Conservation (phyloP, 495 filamentous ascomycete species). For the Saxispiralis lemnorum region DNA sequence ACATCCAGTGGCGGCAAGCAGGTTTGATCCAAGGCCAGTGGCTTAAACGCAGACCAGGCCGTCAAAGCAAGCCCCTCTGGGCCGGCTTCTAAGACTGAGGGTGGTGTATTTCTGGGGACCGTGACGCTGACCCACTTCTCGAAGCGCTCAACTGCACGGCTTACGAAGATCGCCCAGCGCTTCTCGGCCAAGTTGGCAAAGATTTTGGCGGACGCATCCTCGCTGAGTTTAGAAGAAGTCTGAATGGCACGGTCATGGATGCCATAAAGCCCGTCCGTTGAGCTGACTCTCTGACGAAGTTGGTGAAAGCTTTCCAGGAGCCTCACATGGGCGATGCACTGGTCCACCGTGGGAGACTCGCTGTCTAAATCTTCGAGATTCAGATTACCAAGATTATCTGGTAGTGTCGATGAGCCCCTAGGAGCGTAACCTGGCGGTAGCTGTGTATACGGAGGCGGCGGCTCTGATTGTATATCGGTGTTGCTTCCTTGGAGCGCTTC, state of each 20-base stretch:
- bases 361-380: not conserved
- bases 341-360: constrained; percentile 18
- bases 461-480: too few species aligned
- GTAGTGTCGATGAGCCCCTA: too few species aligned
- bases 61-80: too few species aligned
- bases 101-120: not conserved
- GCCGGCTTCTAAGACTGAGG: too few species aligned
- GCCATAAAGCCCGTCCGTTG: constrained; percentile 46
- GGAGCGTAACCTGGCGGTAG: too few species aligned
- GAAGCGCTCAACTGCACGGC: constrained; percentile 58
- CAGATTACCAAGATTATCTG: constrained; percentile 1
- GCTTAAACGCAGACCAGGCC: too few species aligned
- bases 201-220: constrained; percentile 15
- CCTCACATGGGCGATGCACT: constrained; percentile 61
- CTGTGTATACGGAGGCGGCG: too few species aligned
- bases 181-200: constrained; percentile 50
- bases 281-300: constrained; percentile 47
- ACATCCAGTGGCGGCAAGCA: constrained; percentile 37
- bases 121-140: constrained; percentile 45
- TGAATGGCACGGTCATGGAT: constrained; percentile 23
- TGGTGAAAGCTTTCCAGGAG: constrained; percentile 51
- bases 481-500: too few species aligned
- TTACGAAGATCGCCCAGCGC: constrained; percentile 61
- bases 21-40: not conserved
- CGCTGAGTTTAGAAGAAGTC: constrained; percentile 8